Conservation (phyloP, 345 rosid species). For the Conringia planisiliqua region DNA sequence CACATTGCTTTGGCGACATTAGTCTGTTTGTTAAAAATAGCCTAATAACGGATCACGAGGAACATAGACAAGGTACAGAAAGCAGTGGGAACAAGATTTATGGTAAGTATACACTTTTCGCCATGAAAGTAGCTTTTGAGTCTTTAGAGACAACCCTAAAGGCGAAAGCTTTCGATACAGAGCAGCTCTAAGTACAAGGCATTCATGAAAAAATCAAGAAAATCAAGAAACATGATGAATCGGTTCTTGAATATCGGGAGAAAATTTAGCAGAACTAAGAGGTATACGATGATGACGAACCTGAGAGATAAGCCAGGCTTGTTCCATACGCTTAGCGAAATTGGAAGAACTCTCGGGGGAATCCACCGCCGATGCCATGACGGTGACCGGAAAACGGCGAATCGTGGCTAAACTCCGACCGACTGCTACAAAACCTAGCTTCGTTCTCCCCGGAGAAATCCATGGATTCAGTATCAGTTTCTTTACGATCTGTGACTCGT, state of each 20-base stretch:
- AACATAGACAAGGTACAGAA: background rate
- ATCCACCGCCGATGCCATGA: constrained; percentile 67
- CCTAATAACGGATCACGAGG: background rate
- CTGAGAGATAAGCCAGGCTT: constrained; percentile 89
- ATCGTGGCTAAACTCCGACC: constrained; percentile 5
- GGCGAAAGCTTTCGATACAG: background rate
- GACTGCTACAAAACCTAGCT: constrained; percentile 22
- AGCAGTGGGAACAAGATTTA: background rate
- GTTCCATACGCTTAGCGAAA: constrained; percentile 81
- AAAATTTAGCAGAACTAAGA: background rate
- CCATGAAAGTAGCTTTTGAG: background rate
- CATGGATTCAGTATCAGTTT: constrained; percentile 26
- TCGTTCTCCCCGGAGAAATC: constrained; percentile 1
- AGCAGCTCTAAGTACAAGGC: background rate
- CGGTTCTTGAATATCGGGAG: background rate
- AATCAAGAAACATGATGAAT: no score
- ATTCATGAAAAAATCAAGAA: no score
- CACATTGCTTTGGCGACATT: background rate
- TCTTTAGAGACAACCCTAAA: background rate
- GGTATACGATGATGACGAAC: constrained; percentile 21
- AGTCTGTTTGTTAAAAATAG: no score
- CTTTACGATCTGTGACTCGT: constrained; percentile 20
- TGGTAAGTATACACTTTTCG: background rate
- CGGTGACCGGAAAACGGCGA: constrained; percentile 17
- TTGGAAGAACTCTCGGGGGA: constrained; percentile 68